phyloP scores from a whole-genome alignment of 805 yeast species.

The Starmera quercuum region DNA sequence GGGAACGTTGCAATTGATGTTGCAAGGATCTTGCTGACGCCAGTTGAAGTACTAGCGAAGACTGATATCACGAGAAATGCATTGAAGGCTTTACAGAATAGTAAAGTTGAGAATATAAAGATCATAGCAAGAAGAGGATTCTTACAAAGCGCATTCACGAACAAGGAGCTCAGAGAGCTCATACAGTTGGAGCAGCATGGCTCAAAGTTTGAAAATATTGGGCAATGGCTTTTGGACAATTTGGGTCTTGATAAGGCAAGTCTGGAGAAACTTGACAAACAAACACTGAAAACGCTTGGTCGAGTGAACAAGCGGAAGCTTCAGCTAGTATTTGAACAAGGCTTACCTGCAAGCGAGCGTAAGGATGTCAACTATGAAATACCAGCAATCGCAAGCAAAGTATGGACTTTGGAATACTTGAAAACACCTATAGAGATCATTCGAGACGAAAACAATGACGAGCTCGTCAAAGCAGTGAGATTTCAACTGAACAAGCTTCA shows the following conservation, averaged over 20 bases:
- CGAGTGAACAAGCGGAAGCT: constrained; percentile 60
- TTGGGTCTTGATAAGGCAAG: no score
- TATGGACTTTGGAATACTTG: constrained; percentile 67
- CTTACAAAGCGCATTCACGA: constrained; percentile 81
- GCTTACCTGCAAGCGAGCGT: constrained; percentile 24
- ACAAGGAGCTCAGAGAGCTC: constrained; percentile 84
- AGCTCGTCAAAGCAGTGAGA: constrained; percentile 34
- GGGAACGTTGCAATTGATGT: constrained; percentile 96
- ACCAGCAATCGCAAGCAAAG: constrained; percentile 8
- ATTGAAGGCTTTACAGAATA: constrained; percentile 37
- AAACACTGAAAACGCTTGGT: constrained; percentile 17
- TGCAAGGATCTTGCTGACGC: constrained; percentile 67
- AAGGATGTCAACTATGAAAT: constrained; percentile 14
- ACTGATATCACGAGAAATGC: constrained; percentile 75
- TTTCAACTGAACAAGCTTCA: constrained; percentile 41
- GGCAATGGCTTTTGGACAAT: constrained; percentile 28
- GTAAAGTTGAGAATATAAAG: constrained; percentile 55
- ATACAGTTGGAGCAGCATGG: constrained; percentile 50
- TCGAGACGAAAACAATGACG: constrained; percentile 24
- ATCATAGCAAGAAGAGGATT: constrained; percentile 85
- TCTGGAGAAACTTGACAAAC: no score
- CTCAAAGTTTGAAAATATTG: constrained; percentile 38
- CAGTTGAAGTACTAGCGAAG: constrained; percentile 43
- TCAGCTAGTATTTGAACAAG: constrained; percentile 51
- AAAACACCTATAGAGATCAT: constrained; percentile 52